These are phyloP conservation scores for Colletotrichum melonis DNA, from an alignment of 2,329 filamentous ascomycete species.

Conservation along the genomic window DNA sequence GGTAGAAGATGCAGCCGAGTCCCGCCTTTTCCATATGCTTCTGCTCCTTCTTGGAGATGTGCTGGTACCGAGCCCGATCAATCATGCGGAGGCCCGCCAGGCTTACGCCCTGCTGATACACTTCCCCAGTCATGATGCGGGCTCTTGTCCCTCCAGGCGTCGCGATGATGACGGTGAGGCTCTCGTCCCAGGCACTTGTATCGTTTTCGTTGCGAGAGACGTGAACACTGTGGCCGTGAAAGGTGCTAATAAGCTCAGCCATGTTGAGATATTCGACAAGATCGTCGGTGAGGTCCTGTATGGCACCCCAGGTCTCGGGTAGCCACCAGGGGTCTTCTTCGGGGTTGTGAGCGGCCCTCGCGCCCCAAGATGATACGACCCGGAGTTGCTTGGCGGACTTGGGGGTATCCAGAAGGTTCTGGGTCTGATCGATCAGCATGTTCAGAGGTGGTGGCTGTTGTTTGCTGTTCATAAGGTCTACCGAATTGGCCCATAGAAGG, in stretches of 20 bases:
- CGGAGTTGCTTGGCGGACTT: background rate
- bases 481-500: background rate
- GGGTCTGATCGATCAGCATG: background rate
- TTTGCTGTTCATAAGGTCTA: background rate
- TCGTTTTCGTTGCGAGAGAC: background rate
- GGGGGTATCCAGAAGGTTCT: background rate
- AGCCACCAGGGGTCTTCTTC: background rate
- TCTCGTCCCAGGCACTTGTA: background rate
- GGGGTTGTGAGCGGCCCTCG: background rate
- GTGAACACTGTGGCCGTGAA: background rate
- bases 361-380: background rate
- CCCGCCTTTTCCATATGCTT: background rate
- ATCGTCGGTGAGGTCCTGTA: background rate
- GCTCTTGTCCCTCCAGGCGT: background rate
- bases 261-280: background rate
- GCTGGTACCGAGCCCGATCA: background rate
- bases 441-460: background rate
- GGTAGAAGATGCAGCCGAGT: conserved; percentile 1
- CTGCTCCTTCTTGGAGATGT: background rate
- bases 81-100: background rate
- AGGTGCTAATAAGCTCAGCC: background rate
- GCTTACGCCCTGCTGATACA: background rate
- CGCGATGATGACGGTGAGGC: background rate
- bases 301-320: conserved; percentile 4
- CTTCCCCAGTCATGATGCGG: background rate